Base-by-base conservation (phyloP, 2,329 filamentous ascomycete genomes). In the Exophiala mesophila region DNA sequence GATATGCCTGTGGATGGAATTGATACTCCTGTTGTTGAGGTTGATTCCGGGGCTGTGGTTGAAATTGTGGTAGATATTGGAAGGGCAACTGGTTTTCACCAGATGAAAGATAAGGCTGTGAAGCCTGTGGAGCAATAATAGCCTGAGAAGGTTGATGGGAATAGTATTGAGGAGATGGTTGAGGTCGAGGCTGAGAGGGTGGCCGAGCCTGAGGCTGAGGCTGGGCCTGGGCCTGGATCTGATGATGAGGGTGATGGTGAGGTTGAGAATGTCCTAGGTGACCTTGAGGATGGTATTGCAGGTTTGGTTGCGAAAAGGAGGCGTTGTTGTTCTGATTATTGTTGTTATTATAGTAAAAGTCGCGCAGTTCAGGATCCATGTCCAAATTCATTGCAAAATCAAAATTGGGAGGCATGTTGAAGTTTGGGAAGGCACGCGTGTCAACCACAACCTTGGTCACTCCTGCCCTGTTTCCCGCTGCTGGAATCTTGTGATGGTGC, bases 201-300 rank as follows among this genome's bases (percentile, higher is more conserved):
- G 29, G 26, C 29, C 28, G 38, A 18, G n/a, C 28, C 17, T 17
- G 36, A 19, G 29, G 24, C 18, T 38, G 41, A 26, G 37, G 23
- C 8, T 33, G 26, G 23, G 13, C 29, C 19, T 36, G 23, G 20
- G n/a, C n/a, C 9, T 15, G 16, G 7, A 34, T 19, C 19, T 35
- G 39, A 35, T 30, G 28, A 29, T 17, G 21, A 10, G n/a, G 8
- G 17, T 40, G 29, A 15, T 40, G 18, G n/a, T 36, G 31, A 29
- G 13, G 33, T 29, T 31, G 36, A 35, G 19, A 30, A 20, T 34
- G 30, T 12, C 15, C 20, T 33, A 35, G 19, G 16, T 36, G 34
- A 28, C 13, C 36, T 42, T 34, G 30, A 43, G 35, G 36, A 32
- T 39, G 32, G 39, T 51, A 45, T 19, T 26, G 45, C 41, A 45